Base-by-base conservation (phyloP, 23 red algal genomes). In the Cyanidiococcus yangmingshanensis region DNA sequence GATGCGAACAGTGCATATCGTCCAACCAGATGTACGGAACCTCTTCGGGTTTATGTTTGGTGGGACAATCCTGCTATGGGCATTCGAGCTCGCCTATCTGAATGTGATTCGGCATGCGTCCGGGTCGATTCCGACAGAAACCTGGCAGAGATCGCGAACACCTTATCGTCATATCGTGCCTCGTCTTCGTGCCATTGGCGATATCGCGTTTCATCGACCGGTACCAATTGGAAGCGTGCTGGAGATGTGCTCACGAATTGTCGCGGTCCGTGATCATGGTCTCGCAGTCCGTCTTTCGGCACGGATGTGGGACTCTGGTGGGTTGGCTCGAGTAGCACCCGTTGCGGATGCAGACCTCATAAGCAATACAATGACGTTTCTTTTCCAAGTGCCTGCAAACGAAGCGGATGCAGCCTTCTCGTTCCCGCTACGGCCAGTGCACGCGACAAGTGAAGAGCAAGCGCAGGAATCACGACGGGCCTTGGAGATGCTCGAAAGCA, bases 21-120 rank as follows among this genome's bases (percentile, higher is more conserved):
- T 81, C 37, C 78, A 71, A 39, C 78, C 78, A 18, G 78, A 81
- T 57, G 78, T 59, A 7, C 59, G 78, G 39, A 81, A 81, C 50
- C 41, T 81, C 45, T 81, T 71, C 68, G 78, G 78, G 17, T 81
- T 81, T 29, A 81, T 71, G 7, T 81, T 81, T 57, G 78, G 78
- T 34, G 78, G 78, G 21, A 71, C 68, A 35, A 27, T 81, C 0
- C 59, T 81, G 29, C 1, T 50, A 50, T 71, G 78, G 38, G 39
- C 78, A 0, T 57, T 71, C 21, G 78, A 81, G 25, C 68, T 81
- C 34, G 78, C 78, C 21, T 81, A 71, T 31, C 37, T 81, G 1
- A 81, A 58, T 29, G 50, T 71, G 63, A 2, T 71, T 25, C 63
- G 27, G n/a, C 32, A 71, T 29, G 63, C 63, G 7, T 32, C 63